Conservation (phyloP, 805 yeast genomes). For the Wickerhamomyces mucosus region DNA sequence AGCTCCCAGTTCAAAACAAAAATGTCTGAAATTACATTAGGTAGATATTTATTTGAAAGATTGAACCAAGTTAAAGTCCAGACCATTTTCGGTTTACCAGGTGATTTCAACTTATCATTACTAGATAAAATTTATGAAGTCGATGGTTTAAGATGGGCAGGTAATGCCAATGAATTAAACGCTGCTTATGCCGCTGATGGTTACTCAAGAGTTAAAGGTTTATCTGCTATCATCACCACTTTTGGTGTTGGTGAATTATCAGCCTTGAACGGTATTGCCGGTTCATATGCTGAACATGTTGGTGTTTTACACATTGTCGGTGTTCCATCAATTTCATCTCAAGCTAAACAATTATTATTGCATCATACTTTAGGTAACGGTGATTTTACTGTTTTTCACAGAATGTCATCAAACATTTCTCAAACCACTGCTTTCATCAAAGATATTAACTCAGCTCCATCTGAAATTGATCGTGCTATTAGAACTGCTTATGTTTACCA, state of each 20-base stretch:
- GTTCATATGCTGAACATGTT: constrained; percentile 84
- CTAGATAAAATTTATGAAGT: constrained; percentile 69
- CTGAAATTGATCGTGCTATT: constrained; percentile 64
- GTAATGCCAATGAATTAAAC: constrained; percentile 83
- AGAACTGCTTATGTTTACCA: constrained; percentile 61
- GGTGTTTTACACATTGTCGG: constrained; percentile 82
- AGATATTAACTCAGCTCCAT: constrained; percentile 57
- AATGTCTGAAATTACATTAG: constrained; percentile 60
- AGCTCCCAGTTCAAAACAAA: too few relatives aligned
- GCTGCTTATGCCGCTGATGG: constrained; percentile 89
- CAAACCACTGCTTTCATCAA: constrained; percentile 56
- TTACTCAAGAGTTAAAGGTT: constrained; percentile 71
- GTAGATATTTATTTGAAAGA: constrained; percentile 72
- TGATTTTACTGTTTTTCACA: constrained; percentile 67
- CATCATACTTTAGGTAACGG: constrained; percentile 85
- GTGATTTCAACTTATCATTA: constrained; percentile 68
- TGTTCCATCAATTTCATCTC: constrained; percentile 70
- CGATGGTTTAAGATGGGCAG: constrained; percentile 77
- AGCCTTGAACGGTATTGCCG: constrained; percentile 81
- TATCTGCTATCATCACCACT: constrained; percentile 70
- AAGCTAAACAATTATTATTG: constrained; percentile 59
- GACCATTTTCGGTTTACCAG: constrained; percentile 74
- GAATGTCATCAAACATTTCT: constrained; percentile 69
- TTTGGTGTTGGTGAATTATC: constrained; percentile 88
- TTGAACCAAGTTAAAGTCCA: constrained; percentile 60